phyloP scores from a whole-genome alignment of 2,329 filamentous ascomycete genomes.

The Diplodia mutila region DNA sequence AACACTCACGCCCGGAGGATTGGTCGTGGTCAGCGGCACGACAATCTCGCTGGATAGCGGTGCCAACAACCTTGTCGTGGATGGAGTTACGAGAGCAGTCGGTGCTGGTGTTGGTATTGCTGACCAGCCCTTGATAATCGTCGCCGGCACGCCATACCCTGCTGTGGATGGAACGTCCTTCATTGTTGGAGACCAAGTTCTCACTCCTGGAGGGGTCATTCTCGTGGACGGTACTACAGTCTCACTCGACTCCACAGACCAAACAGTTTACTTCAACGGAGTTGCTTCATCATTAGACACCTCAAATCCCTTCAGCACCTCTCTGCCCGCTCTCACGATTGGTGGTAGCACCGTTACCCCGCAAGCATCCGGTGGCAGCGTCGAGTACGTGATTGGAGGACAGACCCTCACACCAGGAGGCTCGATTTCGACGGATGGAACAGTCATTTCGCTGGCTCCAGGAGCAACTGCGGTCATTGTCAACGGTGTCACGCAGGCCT shows the following conservation, averaged over 20 bases:
- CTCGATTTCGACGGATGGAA: conserved; percentile 30
- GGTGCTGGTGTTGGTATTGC: background rate
- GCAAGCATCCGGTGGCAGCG: background rate
- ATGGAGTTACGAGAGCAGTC: conserved; percentile 31
- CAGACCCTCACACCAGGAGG: conserved; percentile 33
- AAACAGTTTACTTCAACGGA: conserved; percentile 27
- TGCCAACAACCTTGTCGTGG: conserved; percentile 32
- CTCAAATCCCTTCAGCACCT: conserved; percentile 24
- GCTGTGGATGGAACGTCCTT: conserved; percentile 25
- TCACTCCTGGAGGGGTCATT: conserved; percentile 35
- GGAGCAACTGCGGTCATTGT: conserved; percentile 36
- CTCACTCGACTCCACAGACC: conserved; percentile 27
- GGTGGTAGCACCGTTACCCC: conserved; percentile 16
- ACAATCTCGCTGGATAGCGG: conserved; percentile 32
- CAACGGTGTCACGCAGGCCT: conserved; percentile 35
- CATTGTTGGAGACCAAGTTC: conserved; percentile 30
- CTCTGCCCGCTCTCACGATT: conserved; percentile 32
- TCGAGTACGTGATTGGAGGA: conserved; percentile 23
- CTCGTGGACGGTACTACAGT: conserved; percentile 28
- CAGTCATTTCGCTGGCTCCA: conserved; percentile 32
- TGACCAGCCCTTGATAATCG: conserved; percentile 11
- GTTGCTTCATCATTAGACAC: conserved; percentile 21
- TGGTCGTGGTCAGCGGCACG: conserved; percentile 31
- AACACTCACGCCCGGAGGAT: conserved; percentile 32
- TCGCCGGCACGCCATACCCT: conserved; percentile 29